Base-by-base conservation (phyloP, 768 basidiomycete species). In the Cubamyces lactineus region DNA sequence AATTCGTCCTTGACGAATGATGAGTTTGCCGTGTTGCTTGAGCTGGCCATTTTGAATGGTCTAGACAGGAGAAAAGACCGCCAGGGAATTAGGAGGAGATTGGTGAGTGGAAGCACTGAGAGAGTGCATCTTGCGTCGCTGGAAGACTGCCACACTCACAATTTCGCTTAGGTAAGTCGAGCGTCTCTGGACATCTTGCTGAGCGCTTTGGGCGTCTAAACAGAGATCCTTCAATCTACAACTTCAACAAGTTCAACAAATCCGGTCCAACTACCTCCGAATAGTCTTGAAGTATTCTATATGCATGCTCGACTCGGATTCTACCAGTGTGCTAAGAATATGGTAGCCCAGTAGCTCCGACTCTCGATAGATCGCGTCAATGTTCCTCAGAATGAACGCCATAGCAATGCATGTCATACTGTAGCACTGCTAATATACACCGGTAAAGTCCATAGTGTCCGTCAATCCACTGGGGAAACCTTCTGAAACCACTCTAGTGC, bases 81-180 rank as follows among this genome's bases (percentile, higher is more conserved):
- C 19, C 40, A 28, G 43, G 23, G 43, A 24, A 30, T 45, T 42
- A 38, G 57, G 34, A 34, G 55, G 40, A 24, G 28, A 9, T 21
- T 28, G 39, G 63, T 60, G 63, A 64, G 63, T 64, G 63, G 57
- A 58, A 60, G 59, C 63, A 64, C 63, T 64, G 50, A 49, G 48
- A 51, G 47, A 59, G 47, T 53, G 42, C 30, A 34, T 9, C 48
- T 40, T 30, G 15, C n/a, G 51, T 56, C 42, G 58, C 57, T 45
- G 53, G 47, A 52, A 52, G 50, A 43, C 50, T 47, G 57, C 54
- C 23, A 57, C 51, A 51, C 41, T n/a, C 51, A 39, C 51, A 47
- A 49, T 56, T 42, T 43, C 53, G 57, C 57, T 64, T 58, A 64
- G 15, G 53, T 64, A 59, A 64, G 46, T 49, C 17, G 17, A 41